Conservation (phyloP, 352 stramenopile genomes). For the Globisporangium solare region DNA sequence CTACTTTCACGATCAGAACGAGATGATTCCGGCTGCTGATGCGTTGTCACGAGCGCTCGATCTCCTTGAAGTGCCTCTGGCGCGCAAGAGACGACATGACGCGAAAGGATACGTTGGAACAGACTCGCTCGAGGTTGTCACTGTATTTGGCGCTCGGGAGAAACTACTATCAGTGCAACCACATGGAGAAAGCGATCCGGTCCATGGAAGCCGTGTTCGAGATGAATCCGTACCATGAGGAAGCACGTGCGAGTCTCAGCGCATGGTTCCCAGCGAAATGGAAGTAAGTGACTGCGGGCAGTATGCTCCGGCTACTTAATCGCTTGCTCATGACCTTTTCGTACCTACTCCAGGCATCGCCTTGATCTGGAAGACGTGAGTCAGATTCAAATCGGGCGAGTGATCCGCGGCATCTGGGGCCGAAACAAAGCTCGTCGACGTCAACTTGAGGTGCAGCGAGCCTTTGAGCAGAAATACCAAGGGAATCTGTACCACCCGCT, state of each 20-base stretch:
- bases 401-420: constrained; percentile 58
- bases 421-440: constrained; percentile 20
- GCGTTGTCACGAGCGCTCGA: constrained; percentile 48
- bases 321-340: neutral
- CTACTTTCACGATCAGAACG: constrained; percentile 36
- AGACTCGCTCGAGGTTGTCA: constrained; percentile 24
- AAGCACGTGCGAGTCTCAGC: constrained; percentile 41
- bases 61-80: constrained; percentile 26
- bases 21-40: constrained; percentile 48
- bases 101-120: constrained; percentile 14
- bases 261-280: constrained; percentile 73
- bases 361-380: constrained; percentile 63
- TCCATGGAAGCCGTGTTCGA: constrained; percentile 65
- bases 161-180: constrained; percentile 72
- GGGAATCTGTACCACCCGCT: constrained; percentile 35
- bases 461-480: constrained; percentile 25
- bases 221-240: constrained; percentile 47
- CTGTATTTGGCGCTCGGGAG: constrained; percentile 52
- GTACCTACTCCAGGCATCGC: constrained; percentile 31
- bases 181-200: constrained; percentile 72
- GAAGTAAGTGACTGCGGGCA: constrained; percentile 31
- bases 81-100: neutral
- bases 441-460: constrained; percentile 17
- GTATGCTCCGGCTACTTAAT: neutral
- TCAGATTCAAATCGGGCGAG: constrained; percentile 59